phyloP scores from a whole-genome alignment of 2,329 filamentous ascomycete species.

The Aureobasidium zeae region DNA sequence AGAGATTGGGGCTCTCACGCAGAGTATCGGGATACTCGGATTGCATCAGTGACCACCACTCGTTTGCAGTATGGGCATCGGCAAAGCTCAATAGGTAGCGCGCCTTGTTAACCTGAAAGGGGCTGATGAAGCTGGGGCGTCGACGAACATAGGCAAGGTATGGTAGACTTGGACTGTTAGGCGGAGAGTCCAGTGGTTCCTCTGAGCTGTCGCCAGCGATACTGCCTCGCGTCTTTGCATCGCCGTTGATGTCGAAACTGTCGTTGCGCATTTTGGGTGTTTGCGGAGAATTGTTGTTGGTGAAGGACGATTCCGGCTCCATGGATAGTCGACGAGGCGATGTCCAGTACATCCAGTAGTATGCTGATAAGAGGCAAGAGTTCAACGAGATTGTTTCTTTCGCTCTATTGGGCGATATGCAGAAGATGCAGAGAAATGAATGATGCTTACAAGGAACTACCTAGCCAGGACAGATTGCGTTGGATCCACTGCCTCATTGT shows the following conservation, averaged over 20 bases:
- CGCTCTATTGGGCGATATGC: slow-evolving; percentile 1
- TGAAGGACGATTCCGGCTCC: neutral
- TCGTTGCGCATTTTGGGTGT: slow-evolving; percentile 13
- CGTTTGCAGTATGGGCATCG: slow-evolving; percentile 24
- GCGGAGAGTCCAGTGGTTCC: neutral
- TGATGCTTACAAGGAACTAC: slow-evolving; percentile 13
- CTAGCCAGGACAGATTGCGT: slow-evolving; percentile 7
- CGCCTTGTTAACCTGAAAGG: slow-evolving; percentile 19
- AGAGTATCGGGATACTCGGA: slow-evolving; percentile 23
- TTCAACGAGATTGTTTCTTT: slow-evolving; percentile 11
- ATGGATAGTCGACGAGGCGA: slow-evolving; percentile 5
- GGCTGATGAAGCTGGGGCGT: slow-evolving; percentile 17
- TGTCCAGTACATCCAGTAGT: slow-evolving; percentile 3
- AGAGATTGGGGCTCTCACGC: slow-evolving; percentile 26
- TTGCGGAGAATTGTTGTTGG: neutral
- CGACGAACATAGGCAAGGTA: slow-evolving; percentile 18
- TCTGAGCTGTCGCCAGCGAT: slow-evolving; percentile 10
- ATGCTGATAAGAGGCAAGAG: neutral
- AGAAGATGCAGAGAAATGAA: slow-evolving; percentile 10
- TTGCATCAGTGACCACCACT: slow-evolving; percentile 28
- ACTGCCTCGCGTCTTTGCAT: slow-evolving; percentile 9
- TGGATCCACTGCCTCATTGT: slow-evolving; percentile 4
- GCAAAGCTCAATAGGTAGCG: slow-evolving; percentile 28
- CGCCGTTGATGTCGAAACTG: slow-evolving; percentile 7
- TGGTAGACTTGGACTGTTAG: slow-evolving; percentile 9